These are phyloP conservation scores for Ceratocystis papillata DNA, from an alignment of 2,329 filamentous ascomycete species.

Conservation along the genomic window DNA sequence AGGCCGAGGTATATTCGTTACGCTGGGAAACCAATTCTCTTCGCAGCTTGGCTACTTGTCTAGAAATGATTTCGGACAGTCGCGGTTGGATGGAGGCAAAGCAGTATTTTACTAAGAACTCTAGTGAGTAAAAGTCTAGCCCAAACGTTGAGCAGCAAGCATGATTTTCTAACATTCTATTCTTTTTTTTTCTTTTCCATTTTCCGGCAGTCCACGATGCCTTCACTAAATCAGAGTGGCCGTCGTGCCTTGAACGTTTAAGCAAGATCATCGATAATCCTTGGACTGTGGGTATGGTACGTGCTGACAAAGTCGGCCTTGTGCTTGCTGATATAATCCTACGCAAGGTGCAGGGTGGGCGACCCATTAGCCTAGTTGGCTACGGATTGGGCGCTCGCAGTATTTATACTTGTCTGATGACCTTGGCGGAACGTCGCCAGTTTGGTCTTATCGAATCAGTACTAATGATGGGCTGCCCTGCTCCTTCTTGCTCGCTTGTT, in stretches of 20 bases:
- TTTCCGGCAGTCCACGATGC: conserved; percentile 29
- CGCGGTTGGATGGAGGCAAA: conserved; percentile 67
- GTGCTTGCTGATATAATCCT: conserved; percentile 72
- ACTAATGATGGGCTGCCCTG: conserved; percentile 72
- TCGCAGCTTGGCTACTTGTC: conserved; percentile 62
- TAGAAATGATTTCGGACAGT: conserved; percentile 67
- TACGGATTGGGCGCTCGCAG: conserved; percentile 73
- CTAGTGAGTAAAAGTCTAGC: conserved; percentile 34
- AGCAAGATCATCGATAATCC: conserved; percentile 72
- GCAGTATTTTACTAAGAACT: conserved; percentile 38
- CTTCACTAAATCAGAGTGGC: conserved; percentile 41
- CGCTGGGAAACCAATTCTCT: conserved; percentile 74
- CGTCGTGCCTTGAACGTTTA: conserved; percentile 51
- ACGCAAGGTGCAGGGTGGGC: conserved; percentile 71
- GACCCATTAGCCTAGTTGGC: conserved; percentile 68
- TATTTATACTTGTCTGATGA: conserved; percentile 74
- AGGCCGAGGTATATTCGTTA: conserved; percentile 70
- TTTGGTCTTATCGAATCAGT: conserved; percentile 83
- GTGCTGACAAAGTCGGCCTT: conserved; percentile 60
- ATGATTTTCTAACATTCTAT: conserved; percentile 29
- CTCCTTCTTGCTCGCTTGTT: conserved; percentile 57
- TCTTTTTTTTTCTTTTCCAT: conserved; percentile 38
- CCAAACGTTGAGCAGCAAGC: not conserved
- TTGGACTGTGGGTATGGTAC: conserved; percentile 63
- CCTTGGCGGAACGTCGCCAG: conserved; percentile 64